These are phyloP conservation scores for Globisporangium rhizosaccharum DNA, from an alignment of 352 stramenopile genomes.

Conservation along the genomic window DNA sequence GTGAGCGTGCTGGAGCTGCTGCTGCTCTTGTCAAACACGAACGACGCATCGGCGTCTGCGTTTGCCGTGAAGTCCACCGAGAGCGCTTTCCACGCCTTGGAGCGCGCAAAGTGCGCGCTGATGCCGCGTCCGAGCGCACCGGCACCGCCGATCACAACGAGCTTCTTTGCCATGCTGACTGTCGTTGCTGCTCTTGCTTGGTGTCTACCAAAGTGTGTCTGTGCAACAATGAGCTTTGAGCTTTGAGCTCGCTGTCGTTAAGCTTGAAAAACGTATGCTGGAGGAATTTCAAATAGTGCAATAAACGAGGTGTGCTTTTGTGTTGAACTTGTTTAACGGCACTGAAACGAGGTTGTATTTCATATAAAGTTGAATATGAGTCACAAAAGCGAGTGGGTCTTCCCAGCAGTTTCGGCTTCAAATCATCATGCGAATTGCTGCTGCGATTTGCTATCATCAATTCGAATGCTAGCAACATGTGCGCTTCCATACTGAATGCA, in stretches of 20 bases:
- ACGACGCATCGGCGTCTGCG: conserved; percentile 35
- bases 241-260: no score
- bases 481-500: not conserved
- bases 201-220: no score
- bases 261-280: not conserved
- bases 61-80: conserved; percentile 70
- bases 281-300: no score
- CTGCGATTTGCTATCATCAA: not conserved
- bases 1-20: conserved; percentile 29
- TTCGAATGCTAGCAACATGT: not conserved
- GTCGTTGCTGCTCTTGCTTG: not conserved
- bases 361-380: not conserved
- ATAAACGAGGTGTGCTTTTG: not conserved
- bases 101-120: conserved; percentile 47
- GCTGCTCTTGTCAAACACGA: conserved; percentile 36
- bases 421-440: not conserved
- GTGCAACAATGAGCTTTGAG: no score
- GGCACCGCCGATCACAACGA: conserved; percentile 72
- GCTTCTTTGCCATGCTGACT: conserved; percentile 37
- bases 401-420: not conserved
- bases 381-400: not conserved
- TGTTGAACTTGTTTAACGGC: not conserved
- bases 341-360: not conserved
- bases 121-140: conserved; percentile 72
- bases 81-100: conserved; percentile 53